These are phyloP conservation scores for Bombardia bombarda DNA, from an alignment of 495 filamentous ascomycete species.

Conservation along the genomic window DNA sequence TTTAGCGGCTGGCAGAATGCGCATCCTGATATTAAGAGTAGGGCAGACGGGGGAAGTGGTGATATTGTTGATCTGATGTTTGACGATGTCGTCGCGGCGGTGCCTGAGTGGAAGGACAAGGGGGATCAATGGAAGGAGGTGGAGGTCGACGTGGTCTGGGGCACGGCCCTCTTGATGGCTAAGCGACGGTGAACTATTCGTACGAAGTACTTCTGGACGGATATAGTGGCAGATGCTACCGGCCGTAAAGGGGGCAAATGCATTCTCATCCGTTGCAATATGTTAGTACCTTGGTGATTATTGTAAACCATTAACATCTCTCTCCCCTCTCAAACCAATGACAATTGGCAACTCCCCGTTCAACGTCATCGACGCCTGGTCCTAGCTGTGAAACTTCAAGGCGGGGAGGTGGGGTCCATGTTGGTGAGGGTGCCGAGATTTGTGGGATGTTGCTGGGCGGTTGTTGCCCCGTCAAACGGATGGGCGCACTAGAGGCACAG, in stretches of 20 bases:
- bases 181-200: constrained; percentile 33
- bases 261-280: too few species aligned
- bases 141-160: constrained; percentile 47
- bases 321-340: too few species aligned
- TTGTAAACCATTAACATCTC: too few species aligned
- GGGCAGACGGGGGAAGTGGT: constrained; percentile 39
- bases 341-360: too few species aligned
- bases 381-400: too few species aligned
- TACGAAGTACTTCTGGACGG: too few species aligned
- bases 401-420: too few species aligned
- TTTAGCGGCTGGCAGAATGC: constrained; percentile 47
- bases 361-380: too few species aligned
- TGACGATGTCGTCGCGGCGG: constrained; percentile 39
- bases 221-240: too few species aligned
- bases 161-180: constrained; percentile 46
- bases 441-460: constrained; percentile 1
- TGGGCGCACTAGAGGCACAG: constrained; percentile 11
- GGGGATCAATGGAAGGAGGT: constrained; percentile 40
- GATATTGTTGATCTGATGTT: constrained; percentile 51
- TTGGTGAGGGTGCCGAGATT: too few species aligned
- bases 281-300: too few species aligned
- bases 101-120: constrained; percentile 40
- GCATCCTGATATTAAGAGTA: constrained; percentile 35
- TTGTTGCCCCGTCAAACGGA: constrained; percentile 29
- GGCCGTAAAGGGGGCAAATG: too few species aligned